Evolutionary conservation across 768 basidiomycete genomes (phyloP).

Genomic region (Boletellus sp.): DNA sequence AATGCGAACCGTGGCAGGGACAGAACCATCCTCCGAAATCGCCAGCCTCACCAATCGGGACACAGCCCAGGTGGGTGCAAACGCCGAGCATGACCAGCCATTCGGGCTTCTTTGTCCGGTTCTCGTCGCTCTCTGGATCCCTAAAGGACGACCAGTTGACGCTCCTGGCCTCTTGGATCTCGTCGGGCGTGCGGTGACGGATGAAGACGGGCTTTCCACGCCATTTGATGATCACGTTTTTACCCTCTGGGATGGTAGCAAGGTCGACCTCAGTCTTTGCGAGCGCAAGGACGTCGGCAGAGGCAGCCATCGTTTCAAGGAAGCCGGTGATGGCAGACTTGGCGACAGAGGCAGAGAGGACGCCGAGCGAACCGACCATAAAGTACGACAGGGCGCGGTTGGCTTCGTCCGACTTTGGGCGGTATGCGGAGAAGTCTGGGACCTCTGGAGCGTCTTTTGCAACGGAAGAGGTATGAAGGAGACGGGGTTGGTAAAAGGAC

Average conservation of each 20-base stretch:
- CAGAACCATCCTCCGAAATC: conserved; percentile 99
- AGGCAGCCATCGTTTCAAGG: conserved; percentile 93
- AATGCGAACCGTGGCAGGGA: conserved; percentile 98
- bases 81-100: conserved; percentile 93
- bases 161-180: conserved; percentile 89
- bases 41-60: conserved; percentile 95
- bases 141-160: conserved; percentile 83
- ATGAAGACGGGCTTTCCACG: conserved; percentile 99
- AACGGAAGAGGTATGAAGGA: conserved; percentile 72
- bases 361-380: conserved; percentile 88
- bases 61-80: conserved; percentile 98
- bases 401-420: conserved; percentile 55
- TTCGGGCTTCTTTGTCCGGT: conserved; percentile 88
- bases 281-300: conserved; percentile 94
- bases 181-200: conserved; percentile 86
- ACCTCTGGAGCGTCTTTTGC: conserved; percentile 73
- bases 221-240: conserved; percentile 98
- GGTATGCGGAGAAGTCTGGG: conserved; percentile 86
- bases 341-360: conserved; percentile 90
- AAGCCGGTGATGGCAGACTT: conserved; percentile 94
- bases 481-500: conserved; percentile 57
- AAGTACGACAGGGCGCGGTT: conserved; percentile 84
- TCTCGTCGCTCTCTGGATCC: conserved; percentile 90
- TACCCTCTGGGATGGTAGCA: conserved; percentile 87
- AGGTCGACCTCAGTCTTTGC: conserved; percentile 98